Conservation (phyloP, 495 filamentous ascomycete species). For the Sabuloglossum arenarium region DNA sequence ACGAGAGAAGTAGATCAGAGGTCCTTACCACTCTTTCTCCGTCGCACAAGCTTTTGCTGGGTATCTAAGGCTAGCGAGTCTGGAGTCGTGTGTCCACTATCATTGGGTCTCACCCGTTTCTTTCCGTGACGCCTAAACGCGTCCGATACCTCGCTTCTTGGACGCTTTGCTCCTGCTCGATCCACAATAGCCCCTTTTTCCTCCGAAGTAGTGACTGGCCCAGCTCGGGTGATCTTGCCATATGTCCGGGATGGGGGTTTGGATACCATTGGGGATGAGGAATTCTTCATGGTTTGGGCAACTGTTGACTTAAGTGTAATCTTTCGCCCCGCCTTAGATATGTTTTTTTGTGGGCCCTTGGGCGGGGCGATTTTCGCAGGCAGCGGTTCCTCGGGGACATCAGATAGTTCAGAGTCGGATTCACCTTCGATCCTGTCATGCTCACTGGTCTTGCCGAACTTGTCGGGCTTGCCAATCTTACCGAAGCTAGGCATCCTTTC, state of each 20-base stretch:
- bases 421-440: not conserved
- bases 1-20: not conserved
- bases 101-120: not conserved
- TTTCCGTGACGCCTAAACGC: not conserved
- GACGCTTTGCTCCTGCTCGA: not conserved
- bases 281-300: not conserved
- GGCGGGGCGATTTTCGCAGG: no score
- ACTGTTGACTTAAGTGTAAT: not conserved
- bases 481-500: not conserved
- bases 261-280: not conserved
- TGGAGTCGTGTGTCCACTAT: not conserved
- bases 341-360: not conserved
- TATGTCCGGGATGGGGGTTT: not conserved
- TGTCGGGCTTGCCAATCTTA: not conserved
- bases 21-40: not conserved
- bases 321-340: not conserved
- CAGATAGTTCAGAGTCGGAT: not conserved
- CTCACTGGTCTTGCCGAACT: not conserved
- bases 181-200: not conserved
- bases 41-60: not conserved
- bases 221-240: not conserved
- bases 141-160: not conserved
- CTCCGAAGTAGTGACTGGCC: not conserved
- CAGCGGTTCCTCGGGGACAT: not conserved
- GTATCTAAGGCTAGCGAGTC: not conserved